phyloP scores from a whole-genome alignment of 331 rosid genomes.

The Acacia pycnantha region DNA sequence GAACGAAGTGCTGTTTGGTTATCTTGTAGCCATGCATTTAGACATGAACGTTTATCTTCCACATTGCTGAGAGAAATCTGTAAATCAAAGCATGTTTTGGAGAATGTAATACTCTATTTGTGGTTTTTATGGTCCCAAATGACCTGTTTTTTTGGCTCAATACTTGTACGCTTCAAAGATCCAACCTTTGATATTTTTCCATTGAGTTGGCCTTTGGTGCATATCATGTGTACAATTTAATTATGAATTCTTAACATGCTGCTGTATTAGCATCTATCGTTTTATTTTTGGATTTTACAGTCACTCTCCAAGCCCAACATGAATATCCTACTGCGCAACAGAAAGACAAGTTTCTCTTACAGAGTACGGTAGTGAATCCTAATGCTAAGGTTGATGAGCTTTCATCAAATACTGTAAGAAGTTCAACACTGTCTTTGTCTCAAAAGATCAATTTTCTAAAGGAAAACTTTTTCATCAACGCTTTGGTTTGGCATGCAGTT shows the following conservation, averaged over 20 bases:
- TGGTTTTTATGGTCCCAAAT: too few relatives aligned
- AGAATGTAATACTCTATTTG: neutral
- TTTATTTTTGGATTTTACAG: conserved; percentile 51
- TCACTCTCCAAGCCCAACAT: conserved; percentile 89
- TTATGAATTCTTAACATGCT: conserved; percentile 7
- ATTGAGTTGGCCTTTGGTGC: neutral
- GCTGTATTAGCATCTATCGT: conserved; percentile 21
- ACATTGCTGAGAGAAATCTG: neutral
- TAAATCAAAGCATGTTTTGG: conserved; percentile 13
- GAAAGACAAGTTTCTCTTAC: conserved; percentile 94
- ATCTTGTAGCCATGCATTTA: neutral
- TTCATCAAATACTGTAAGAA: conserved; percentile 71
- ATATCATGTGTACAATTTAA: conserved; percentile 11
- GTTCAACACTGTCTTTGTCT: conserved; percentile 27
- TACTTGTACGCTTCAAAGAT: neutral
- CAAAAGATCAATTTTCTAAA: conserved; percentile 22
- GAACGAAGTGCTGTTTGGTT: conserved; percentile 6
- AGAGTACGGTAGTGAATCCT: conserved; percentile 72
- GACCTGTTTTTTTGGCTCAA: neutral
- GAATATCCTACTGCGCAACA: conserved; percentile 89
- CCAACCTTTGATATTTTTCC: neutral
- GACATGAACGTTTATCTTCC: neutral
- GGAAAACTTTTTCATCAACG: conserved; percentile 10
- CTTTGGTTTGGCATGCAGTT: conserved; percentile 54
- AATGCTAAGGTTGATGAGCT: conserved; percentile 81